Percentiles rank a stretch among this genome's conserved stretches.
Conservation (phyloP, 2,329 filamentous ascomycete genomes). For the Trichoderma atroviride region DNA sequence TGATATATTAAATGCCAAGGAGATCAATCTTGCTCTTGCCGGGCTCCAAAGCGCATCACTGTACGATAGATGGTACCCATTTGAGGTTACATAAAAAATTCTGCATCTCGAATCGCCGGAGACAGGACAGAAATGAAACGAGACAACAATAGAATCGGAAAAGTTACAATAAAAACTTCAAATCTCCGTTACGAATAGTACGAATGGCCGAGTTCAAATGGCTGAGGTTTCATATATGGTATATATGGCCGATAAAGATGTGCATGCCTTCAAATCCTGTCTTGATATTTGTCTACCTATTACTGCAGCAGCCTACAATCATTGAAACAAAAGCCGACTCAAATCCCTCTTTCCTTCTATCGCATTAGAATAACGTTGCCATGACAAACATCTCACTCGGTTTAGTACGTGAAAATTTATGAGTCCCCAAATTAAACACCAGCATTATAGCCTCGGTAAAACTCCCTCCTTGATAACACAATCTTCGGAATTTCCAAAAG, state of each 20-base stretch:
- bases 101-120: neutral
- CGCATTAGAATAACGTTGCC: neutral
- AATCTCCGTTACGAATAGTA: neutral
- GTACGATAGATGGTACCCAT: constrained; percentile 27
- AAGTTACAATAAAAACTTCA: neutral
- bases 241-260: neutral
- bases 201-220: too few relatives aligned
- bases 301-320: neutral
- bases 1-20: constrained; percentile 5
- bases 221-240: neutral
- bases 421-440: constrained; percentile 16
- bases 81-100: neutral
- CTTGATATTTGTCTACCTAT: neutral
- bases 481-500: neutral
- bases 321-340: neutral
- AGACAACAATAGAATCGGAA: constrained; percentile 5
- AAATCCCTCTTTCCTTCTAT: neutral
- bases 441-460: neutral
- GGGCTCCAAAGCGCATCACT: neutral
- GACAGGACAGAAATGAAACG: neutral
- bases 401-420: neutral
- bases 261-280: neutral
- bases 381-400: neutral
- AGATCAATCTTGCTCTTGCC: neutral
- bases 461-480: neutral